Base-by-base conservation (phyloP, 1,284 basidiomycete genomes). In the Neolentinus lepideus region DNA sequence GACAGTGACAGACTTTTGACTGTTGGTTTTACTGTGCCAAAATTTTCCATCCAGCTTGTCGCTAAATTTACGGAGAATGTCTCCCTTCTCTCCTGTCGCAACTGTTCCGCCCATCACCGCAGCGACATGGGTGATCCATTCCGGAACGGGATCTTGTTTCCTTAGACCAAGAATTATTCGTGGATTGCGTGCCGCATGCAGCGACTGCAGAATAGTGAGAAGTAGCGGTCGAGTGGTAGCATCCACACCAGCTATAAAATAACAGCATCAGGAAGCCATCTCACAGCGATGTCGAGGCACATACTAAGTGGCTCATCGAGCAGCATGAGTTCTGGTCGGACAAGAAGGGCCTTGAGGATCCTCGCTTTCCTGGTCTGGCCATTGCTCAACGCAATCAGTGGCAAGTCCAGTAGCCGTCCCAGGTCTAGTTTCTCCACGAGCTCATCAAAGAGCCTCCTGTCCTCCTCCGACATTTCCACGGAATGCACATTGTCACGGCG, bases 331-430 rank as follows among this genome's bases (percentile, higher is more conserved):
- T 84, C 78, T 0, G 92, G 90, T 43, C 78, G 74, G 16, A 72
- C 74, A 43, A 98, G 69, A 9, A 98, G 69, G 0, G 92, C 90
- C 60, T 84, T 84, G 2, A 91, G 76, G 48, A 99, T 91, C 52
- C 94, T 76, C 2, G 94, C 94, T 24, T 93, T 74, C 35, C 96
- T 72, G 21, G 88, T 97, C 74, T 99, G 96, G 0, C 96, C 96
- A 62, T 96, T 96, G 59, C 89, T 92, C 52, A 98, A 69, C 0
- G 90, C 89, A 4, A 96, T 77, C 16, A 89, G 69, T 0, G 94
- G 94, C 3, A 94, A 64, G 64, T 94, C 87, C n/a, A 96, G 71
- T 35, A 94, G 69, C 16, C 75, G 63, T 2, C 68, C 64, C 51
- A 95, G 71, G 2, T 77, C 80, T 66, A 94, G 75, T 48, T 70